Conservation (phyloP, 768 basidiomycete genomes). For the Austroboletus festivus region DNA sequence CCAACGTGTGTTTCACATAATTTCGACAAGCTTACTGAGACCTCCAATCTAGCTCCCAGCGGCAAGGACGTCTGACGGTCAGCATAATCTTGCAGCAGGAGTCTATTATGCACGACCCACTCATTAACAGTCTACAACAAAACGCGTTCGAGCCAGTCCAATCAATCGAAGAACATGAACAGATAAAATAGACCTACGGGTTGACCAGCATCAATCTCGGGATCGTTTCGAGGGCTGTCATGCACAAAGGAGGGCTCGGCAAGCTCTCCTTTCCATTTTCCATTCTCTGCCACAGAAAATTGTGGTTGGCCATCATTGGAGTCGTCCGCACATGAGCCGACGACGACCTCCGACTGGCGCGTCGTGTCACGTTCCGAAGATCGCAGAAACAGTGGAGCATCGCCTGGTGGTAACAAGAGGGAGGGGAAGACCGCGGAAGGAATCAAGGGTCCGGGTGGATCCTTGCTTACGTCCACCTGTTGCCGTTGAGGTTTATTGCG, state of each 20-base stretch:
- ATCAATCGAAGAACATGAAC: neutral
- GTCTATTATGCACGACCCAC: slow-evolving; percentile 24
- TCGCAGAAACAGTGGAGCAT: neutral
- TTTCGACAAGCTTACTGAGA: slow-evolving; percentile 17
- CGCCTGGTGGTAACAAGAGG: slow-evolving; percentile 10
- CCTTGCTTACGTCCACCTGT: neutral
- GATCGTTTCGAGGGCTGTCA: too few relatives aligned
- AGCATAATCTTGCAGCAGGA: slow-evolving; percentile 26
- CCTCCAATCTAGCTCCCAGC: slow-evolving; percentile 21
- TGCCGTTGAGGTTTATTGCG: slow-evolving; percentile 9
- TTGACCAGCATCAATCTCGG: too few relatives aligned
- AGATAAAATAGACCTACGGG: neutral
- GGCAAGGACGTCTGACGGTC: slow-evolving; percentile 26
- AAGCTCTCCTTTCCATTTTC: slow-evolving; percentile 8
- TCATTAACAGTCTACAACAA: slow-evolving; percentile 13
- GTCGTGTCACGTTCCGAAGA: neutral
- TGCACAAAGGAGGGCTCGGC: too few relatives aligned
- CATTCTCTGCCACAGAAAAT: slow-evolving; percentile 13
- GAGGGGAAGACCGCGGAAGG: slow-evolving; percentile 15
- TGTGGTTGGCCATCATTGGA: neutral
- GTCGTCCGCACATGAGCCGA: neutral
- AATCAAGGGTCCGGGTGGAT: slow-evolving; percentile 3
- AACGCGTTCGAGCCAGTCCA: neutral
- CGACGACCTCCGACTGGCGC: neutral
- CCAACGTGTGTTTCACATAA: neutral